Evolutionary conservation across 805 yeast genomes (phyloP).

Genomic region (Lipomyces sp.): DNA sequence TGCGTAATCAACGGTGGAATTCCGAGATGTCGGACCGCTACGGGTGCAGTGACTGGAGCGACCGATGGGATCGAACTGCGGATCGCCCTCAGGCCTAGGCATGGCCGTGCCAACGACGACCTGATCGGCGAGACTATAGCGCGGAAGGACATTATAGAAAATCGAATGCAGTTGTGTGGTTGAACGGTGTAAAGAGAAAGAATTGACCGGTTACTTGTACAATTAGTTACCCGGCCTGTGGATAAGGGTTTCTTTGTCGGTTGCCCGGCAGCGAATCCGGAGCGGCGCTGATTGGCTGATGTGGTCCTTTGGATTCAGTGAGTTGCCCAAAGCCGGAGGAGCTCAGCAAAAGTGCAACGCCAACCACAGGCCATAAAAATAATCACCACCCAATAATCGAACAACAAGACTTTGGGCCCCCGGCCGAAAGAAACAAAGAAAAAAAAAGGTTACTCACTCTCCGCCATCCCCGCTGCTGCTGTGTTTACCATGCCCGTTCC

Average conservation of each 20-base stretch:
- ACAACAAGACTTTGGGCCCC: no score
- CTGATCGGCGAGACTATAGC: slow-evolving; percentile 26
- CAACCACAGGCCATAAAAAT: background rate
- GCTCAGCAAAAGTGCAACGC: background rate
- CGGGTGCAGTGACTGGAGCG: slow-evolving; percentile 11
- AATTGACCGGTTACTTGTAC: background rate
- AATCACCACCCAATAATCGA: background rate
- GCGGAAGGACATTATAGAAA: slow-evolving; percentile 23
- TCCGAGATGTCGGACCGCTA: slow-evolving; percentile 33
- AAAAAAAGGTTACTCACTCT: background rate
- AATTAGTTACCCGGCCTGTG: slow-evolving; percentile 18
- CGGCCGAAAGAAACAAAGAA: no score
- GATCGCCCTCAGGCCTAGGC: slow-evolving; percentile 19
- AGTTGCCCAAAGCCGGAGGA: background rate
- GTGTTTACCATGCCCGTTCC: slow-evolving; percentile 32
- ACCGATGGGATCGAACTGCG: slow-evolving; percentile 11
- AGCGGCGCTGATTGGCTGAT: slow-evolving; percentile 27
- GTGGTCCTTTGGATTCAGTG: background rate
- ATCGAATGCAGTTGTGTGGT: no score
- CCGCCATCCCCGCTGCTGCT: slow-evolving; percentile 10
- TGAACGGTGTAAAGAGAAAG: no score
- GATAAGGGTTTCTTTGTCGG: background rate
- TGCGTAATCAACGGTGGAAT: slow-evolving; percentile 36
- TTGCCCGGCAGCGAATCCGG: slow-evolving; percentile 14
- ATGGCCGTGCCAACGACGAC: slow-evolving; percentile 15